Base-by-base conservation (phyloP, 208 protist species). In the Eutreptiella sp. region DNA sequence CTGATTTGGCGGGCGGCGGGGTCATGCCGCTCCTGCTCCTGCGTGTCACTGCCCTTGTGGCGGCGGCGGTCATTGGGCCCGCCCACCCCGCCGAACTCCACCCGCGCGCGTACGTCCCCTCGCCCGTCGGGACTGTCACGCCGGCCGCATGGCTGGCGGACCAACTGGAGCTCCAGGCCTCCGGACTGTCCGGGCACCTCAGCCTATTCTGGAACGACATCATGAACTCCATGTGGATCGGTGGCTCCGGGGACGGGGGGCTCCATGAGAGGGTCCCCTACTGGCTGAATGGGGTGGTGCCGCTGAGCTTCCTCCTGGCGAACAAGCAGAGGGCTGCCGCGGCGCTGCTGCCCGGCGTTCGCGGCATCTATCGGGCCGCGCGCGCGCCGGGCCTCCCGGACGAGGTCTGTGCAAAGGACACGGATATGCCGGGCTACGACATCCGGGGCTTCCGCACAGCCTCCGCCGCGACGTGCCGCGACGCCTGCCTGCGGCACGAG, bases 231-330 rank as follows among this genome's bases (percentile, higher is more conserved):
- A 38, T 62, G 3, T 72, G 67, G 67, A 66, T 72, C 38, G 67
- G 67, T 31, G 67, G 67, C 19, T 3, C 2, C 1, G 46, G 16
- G 4, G 67, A 72, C 27, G 42, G 46, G 2, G 67, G 60, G 5
- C 24, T 66, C 32, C 67, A 72, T 46, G 67, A 72, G 46, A 45
- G 67, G 16, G 54, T 43, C 5, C 67, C 67, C 1, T 72, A 72
- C 53, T 72, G 67, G 67, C 53, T 72, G 19, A 72, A 72, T 33
- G 67, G 67, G 16, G 31, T 72, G 9, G 60, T 72, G 27, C 67
- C 67, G 1, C 59, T 72, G 3, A 50, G 60, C 11, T 60, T 48
- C 21, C 62, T 68, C 38, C 32, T 72, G 14, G 45, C 55, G 50
- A 68, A 67, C 35, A n/a, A n/a, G n/a, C n/a, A n/a, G n/a, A n/a